Evolutionary conservation across 2,329 filamentous ascomycete species (phyloP), one percentile per base, ranked within the genome.

Genomic region (Neoarthrinium moseri): DNA sequence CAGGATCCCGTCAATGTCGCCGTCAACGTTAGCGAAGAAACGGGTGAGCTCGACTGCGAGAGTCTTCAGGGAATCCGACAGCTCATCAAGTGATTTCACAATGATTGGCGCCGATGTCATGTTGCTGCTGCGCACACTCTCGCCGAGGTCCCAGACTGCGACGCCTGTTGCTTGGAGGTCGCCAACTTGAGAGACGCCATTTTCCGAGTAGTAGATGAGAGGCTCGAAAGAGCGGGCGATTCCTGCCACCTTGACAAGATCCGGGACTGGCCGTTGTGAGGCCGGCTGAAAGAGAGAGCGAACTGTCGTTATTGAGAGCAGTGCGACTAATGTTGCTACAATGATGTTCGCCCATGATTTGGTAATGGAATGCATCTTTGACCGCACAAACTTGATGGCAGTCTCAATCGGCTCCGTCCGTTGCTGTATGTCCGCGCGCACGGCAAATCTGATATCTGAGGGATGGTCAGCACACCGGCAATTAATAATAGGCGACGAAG

Each of bases 11-110:
- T 96, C 92, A 56, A 97, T 87, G 60, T 96, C 92, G 21, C 90
- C 89, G 58, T 96, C 90, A 11, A 97, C 90, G 54, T 91, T 89
- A 42, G 91, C 88, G 64, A 96, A 96, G 72, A 97, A 96, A 59
- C 86, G 85, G 6, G 89, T 95, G 55, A 96, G 79, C 63, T 96
- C 91, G 13, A 91, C 76, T 1, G 90, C 89, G 20, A 97, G 75
- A 3, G 83, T 85, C 68, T 92, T 95, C 50, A 96, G 78, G 45
- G 83, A 91, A 51, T 95, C 90, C 52, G 88, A 91, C 29, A 96
- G 74, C 46, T 87, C 86, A 63, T 96, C 91, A 4, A 97, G 77
- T 58, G 91, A 88, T 56, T 82, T 78, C 33, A 95, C 90, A 53
- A 97, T 96, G 56, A 90, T 84, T 2, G 86, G 84, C 6, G 88